Base-by-base conservation (phyloP, 371 early-diverging fungal species). In the Coemansia sp. region DNA sequence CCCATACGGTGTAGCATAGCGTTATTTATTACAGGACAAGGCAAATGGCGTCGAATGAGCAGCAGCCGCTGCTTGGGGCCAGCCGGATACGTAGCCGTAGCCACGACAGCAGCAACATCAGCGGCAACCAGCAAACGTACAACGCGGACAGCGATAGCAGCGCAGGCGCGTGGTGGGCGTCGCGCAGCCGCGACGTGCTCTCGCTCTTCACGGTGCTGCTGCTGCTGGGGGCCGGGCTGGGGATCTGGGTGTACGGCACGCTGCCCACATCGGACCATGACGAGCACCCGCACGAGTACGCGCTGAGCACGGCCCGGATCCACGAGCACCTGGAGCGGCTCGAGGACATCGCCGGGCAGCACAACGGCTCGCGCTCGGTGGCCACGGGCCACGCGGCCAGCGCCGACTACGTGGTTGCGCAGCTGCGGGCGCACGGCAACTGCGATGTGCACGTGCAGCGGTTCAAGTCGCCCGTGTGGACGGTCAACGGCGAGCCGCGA, bases 331-430 rank as follows among this genome's bases (percentile, higher is more conserved):
- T 79, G 26, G 41, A 13, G 6, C 16, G 65, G 26, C 62, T 80
- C 13, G 50, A 68, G 14, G 56, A 63, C 2, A 80, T 80, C 5
- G 80, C 80, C 9, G 48, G 38, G 2, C 30, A 53, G 47, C 63
- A 79, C 67, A 68, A 71, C 65, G 68, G 62, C 57, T 79, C 79
- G 47, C 68, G 80, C 43, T 71, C 80, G 13, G 79, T 79, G 2
- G 52, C 64, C 5, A 65, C 63, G 20, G 80, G 80, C 7, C 74
- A 68, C 38, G 68, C 72, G 2, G 77, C 62, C n/a, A 67, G 77
- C 48, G 80, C 72, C 43, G 60, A 68, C 20, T 80, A 80, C 55
- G 79, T 80, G 2, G 32, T 72, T 9, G 11, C 42, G 4, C 65
- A 65, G 36, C 65, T 80, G n/a, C 30, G 45, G 14, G 35, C 41